phyloP scores from a whole-genome alignment of 2,329 filamentous ascomycete genomes.

The Aspergillus floridensis region DNA sequence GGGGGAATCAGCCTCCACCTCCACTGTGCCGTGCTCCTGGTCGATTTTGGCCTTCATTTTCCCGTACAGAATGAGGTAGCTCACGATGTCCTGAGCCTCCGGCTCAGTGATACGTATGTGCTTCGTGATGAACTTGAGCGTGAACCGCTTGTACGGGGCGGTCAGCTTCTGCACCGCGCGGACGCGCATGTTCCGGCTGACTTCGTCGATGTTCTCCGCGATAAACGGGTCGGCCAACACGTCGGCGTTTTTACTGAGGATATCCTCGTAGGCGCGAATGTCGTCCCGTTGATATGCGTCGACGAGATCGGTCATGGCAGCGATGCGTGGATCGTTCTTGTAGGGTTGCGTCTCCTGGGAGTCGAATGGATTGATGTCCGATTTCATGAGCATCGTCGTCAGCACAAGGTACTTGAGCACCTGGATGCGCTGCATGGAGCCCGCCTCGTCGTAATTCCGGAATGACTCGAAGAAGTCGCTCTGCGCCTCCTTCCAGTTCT shows the following conservation, averaged over 20 bases:
- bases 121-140: conserved; percentile 79
- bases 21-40: conserved; percentile 78
- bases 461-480: conserved; percentile 99
- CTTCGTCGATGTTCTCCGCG: conserved; percentile 97
- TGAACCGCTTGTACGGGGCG: conserved; percentile 91
- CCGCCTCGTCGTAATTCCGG: conserved; percentile 97
- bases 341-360: conserved; percentile 99
- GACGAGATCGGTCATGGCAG: conserved; percentile 95
- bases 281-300: conserved; percentile 96
- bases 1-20: conserved; percentile 68
- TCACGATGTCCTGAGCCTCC: conserved; percentile 94
- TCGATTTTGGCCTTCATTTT: conserved; percentile 86
- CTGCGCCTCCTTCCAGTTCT: conserved; percentile 97
- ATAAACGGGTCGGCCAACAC: conserved; percentile 92
- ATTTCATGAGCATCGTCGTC: conserved; percentile 97
- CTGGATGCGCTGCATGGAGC: conserved; percentile 91
- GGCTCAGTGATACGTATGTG: conserved; percentile 79
- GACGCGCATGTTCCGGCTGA: conserved; percentile 95
- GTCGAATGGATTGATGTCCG: conserved; percentile 97
- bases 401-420: conserved; percentile 95
- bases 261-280: conserved; percentile 84
- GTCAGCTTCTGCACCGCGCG: conserved; percentile 93
- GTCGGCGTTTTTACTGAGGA: conserved; percentile 82
- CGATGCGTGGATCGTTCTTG: conserved; percentile 89
- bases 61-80: conserved; percentile 87